phyloP scores from a whole-genome alignment of 805 yeast genomes.

The Candida odintsovae region DNA sequence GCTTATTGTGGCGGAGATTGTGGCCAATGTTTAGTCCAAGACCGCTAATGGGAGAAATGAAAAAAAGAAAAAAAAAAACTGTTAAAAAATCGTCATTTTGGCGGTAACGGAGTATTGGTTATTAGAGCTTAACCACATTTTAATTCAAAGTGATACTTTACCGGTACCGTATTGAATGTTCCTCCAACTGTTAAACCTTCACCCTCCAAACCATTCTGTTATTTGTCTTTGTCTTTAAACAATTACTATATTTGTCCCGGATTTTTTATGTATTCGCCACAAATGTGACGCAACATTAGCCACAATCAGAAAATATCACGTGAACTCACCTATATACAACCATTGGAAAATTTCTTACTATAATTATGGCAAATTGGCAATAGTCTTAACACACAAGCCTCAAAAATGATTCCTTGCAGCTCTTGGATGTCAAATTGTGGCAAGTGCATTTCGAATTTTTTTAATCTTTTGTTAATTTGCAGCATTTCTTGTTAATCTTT shows the following conservation, averaged over 20 bases:
- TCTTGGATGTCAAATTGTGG: constrained; percentile 10
- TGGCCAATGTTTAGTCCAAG: neutral
- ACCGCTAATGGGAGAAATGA: too few species aligned
- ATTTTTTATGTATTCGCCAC: neutral
- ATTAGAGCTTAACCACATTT: too few species aligned
- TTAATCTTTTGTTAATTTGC: neutral
- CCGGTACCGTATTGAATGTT: too few species aligned
- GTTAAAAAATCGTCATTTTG: too few species aligned
- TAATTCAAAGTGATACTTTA: too few species aligned
- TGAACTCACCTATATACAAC: neutral
- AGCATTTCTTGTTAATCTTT: neutral
- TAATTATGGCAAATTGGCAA: neutral
- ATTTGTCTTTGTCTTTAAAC: too few species aligned
- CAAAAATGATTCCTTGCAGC: neutral
- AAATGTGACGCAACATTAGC: neutral
- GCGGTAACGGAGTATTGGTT: too few species aligned
- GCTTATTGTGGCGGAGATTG: neutral
- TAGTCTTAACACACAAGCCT: neutral
- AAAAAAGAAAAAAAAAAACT: too few species aligned
- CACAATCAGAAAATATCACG: neutral
- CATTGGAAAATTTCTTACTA: neutral
- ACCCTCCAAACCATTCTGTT: too few species aligned
- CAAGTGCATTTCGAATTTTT: constrained; percentile 8
- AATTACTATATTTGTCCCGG: too few species aligned
- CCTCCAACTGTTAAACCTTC: too few species aligned